phyloP scores from a whole-genome alignment of 2,329 filamentous ascomycete species.

The Fusarium robinianum region DNA sequence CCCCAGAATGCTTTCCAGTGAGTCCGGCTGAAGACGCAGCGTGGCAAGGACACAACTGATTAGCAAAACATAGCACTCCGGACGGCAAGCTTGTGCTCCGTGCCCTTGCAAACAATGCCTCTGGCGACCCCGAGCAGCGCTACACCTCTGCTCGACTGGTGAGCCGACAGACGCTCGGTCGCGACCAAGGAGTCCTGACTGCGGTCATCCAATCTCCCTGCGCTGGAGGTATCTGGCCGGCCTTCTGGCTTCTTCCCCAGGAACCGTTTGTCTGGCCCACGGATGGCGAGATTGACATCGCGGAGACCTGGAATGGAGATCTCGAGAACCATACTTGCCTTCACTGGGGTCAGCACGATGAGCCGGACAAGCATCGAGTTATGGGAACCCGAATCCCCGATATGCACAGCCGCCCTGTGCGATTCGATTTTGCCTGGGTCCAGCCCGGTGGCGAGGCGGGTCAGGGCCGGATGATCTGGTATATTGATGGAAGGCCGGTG shows the following conservation, averaged over 20 bases:
- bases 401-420: constrained; percentile 52
- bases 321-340: constrained; percentile 59
- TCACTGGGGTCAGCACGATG: constrained; percentile 62
- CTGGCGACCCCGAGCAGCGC: constrained; percentile 45
- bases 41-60: constrained; percentile 1
- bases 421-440: constrained; percentile 62
- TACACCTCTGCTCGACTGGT: constrained; percentile 62
- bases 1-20: constrained; percentile 58
- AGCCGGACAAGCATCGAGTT: constrained; percentile 61
- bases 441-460: constrained; percentile 48
- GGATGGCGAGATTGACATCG: constrained; percentile 64
- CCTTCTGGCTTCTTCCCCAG: constrained; percentile 63
- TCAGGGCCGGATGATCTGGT: constrained; percentile 59
- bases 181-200: constrained; percentile 56
- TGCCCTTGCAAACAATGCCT: constrained; percentile 48
- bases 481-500: constrained; percentile 59
- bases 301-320: constrained; percentile 65
- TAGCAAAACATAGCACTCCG: constrained; percentile 41
- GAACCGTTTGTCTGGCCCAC: constrained; percentile 63
- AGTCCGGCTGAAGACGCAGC: background rate
- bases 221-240: constrained; percentile 63
- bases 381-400: constrained; percentile 54
- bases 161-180: constrained; percentile 54
- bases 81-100: constrained; percentile 58
- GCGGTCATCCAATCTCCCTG: constrained; percentile 57